Evolutionary conservation across 2,329 filamentous ascomycete genomes (phyloP).

Genomic region (Botryosphaeria dothidea): DNA sequence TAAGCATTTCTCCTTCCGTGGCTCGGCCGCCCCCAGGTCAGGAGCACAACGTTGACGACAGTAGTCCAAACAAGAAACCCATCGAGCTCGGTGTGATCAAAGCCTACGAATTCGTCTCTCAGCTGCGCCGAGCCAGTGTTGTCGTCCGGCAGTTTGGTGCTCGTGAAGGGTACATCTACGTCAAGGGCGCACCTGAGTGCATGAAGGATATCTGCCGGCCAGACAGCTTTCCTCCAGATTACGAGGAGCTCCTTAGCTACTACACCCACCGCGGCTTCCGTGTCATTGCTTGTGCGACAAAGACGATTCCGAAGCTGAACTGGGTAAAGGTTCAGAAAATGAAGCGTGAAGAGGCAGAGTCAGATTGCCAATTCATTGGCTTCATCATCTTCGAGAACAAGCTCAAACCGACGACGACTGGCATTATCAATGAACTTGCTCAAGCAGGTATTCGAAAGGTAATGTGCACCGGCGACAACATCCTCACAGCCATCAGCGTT

Average conservation of each 20-base stretch:
- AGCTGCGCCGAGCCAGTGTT: slow-evolving; percentile 88
- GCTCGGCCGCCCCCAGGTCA: slow-evolving; percentile 72
- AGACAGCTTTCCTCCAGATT: slow-evolving; percentile 83
- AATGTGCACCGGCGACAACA: slow-evolving; percentile 99
- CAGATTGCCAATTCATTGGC: slow-evolving; percentile 80
- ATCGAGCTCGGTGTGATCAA: slow-evolving; percentile 90
- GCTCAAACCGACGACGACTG: slow-evolving; percentile 81
- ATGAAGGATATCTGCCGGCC: slow-evolving; percentile 90
- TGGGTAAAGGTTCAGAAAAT: slow-evolving; percentile 97
- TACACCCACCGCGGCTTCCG: slow-evolving; percentile 97
- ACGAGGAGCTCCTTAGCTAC: slow-evolving; percentile 81
- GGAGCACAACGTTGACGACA: slow-evolving; percentile 59
- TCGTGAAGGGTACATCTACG: slow-evolving; percentile 81
- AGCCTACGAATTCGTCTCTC: slow-evolving; percentile 92
- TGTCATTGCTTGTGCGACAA: slow-evolving; percentile 93
- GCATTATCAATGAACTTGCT: slow-evolving; percentile 77
- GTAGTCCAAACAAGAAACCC: slow-evolving; percentile 48
- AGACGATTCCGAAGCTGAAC: slow-evolving; percentile 81
- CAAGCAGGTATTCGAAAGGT: slow-evolving; percentile 83
- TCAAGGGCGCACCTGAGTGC: slow-evolving; percentile 95
- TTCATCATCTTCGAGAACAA: slow-evolving; percentile 99
- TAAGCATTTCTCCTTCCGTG: slow-evolving; percentile 80
- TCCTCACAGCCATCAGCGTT: slow-evolving; percentile 93
- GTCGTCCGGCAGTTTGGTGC: slow-evolving; percentile 86
- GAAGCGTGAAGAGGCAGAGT: slow-evolving; percentile 82